Base-by-base conservation (phyloP, 164 flowering plant species). In the Pachysandra terminalis region DNA sequence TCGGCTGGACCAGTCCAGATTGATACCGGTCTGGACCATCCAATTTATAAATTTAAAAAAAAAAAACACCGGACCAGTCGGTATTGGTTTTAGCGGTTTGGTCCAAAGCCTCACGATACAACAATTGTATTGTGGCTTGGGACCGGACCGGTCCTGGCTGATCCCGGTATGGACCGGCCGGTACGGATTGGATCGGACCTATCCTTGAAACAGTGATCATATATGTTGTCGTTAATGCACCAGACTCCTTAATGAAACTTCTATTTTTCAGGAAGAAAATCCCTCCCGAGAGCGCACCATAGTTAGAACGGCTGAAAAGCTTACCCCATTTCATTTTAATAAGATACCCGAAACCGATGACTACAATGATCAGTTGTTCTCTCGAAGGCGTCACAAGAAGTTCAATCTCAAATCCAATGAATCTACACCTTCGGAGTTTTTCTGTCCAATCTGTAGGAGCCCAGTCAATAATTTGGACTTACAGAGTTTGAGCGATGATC, bases 251-350 rank as follows among this genome's bases (percentile, higher is more conserved):
- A 23, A 22, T 37, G n/a, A 52, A 48, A 19, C 19, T 27, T 70
- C 22, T 66, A 17, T 57, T 65, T 68, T 75, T 57, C 89, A 96
- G 97, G 86, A 89, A 81, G 99, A 96, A 75, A 90, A 96, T 77
- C 91, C 90, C 78, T 86, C 97, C 59, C 88, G 99, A 10, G 96
- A 89, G 65, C 82, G 87, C 73, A 92, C 98, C 48, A 92, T 93
- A 74, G 81, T 96, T 54, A 82, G 97, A 72, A 96, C 98, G 35
- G 98, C 97, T 66, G 97, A 90, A 69, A 96, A 96, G 86, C 91
- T 92, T 56, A 88, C 78, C 60, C 96, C 98, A 41, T 92, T 96
- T 71, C 79, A 75, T 68, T 93, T 96, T 78, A 96, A 92, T 70
- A 84, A 70, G 75, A 79, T 89, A 63, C 84, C 87, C 45, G 91